Evolutionary conservation across 2,329 filamentous ascomycete species (phyloP).

Genomic region (Xylariomycetidae sp.): DNA sequence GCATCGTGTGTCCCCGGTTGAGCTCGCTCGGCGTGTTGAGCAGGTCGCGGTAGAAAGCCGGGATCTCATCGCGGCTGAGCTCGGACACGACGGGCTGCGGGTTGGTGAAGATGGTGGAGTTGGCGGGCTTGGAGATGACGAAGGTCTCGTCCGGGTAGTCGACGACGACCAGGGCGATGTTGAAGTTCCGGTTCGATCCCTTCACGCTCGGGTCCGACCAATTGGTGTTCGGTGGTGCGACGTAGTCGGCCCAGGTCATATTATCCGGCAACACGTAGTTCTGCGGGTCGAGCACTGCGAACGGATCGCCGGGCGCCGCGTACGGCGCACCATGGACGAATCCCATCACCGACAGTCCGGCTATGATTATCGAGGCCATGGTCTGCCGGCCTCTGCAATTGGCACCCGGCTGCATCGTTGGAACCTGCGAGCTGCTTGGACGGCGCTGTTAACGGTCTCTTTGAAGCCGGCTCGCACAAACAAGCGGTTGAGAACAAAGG

Average conservation of each 20-base stretch:
- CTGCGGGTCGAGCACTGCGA: conserved; percentile 44
- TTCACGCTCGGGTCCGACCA: conserved; percentile 39
- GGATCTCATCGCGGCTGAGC: conserved; percentile 38
- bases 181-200: conserved; percentile 46
- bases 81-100: conserved; percentile 37
- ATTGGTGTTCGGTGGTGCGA: conserved; percentile 37
- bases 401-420: too few species aligned
- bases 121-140: conserved; percentile 37
- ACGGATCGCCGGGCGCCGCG: conserved; percentile 36
- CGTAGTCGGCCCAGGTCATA: conserved; percentile 47
- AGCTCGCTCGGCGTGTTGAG: conserved; percentile 43
- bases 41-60: conserved; percentile 43
- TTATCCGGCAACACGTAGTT: conserved; percentile 47
- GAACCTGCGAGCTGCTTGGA: too few species aligned
- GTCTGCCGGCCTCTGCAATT: too few species aligned
- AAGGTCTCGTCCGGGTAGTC: conserved; percentile 46
- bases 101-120: conserved; percentile 45
- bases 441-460: too few species aligned
- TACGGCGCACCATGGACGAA: too few species aligned
- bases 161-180: conserved; percentile 47
- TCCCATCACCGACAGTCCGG: too few species aligned
- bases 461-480: too few species aligned
- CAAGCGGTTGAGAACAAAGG: too few species aligned
- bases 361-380: too few species aligned
- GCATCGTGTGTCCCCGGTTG: conserved; percentile 45